Evolutionary conservation across 1,139 yeast species (phyloP), one percentile per base, ranked within the genome.

Genomic region (Trichomonascaceae sp.): DNA sequence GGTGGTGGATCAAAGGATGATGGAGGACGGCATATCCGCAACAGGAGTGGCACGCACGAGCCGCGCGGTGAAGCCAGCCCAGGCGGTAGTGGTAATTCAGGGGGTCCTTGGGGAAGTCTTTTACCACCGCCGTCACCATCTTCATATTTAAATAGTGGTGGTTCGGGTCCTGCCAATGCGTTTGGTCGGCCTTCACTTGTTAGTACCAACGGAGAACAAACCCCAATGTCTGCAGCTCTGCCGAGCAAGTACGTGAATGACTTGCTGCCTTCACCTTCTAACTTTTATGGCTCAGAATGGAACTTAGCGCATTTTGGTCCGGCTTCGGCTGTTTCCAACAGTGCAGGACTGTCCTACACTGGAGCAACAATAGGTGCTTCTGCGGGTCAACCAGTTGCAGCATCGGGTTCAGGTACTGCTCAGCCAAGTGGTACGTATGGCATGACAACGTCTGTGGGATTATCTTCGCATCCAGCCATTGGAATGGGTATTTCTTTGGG

Each of bases 231-330:
- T 3, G 75, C 76, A 4, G 69, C 72, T 4, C 60, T 73, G 20
- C 76, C 77, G 15, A 65, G 72, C 22, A 65, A 72, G 27, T 73
- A 70, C 53, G 66, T 74, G 49, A 67, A 65, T 48, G 77, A 74
- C 47, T 61, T 70, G 52, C 60, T 74, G n/a, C 74, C 74, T 3
- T 72, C 76, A 46, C 77, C 77, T 6, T 69, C 74, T 10, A 70
- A 70, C 57, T 70, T 68, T 50, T 73, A 71, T 55, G 66, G 72
- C 5, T 53, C 65, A 41, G 74, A 70, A 45, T 70, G 73, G 73
- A 64, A 64, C 36, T 48, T 61, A 20, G 17, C 41, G 15, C 64
- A 60, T 46, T 61, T 57, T 45, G 60, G 62, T 1, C 61, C 62
- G 15, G 57, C 58, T 5, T 59, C 64, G 10, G 64, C 64, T 36